Evolutionary conservation across 768 basidiomycete species (phyloP), one percentile per base, ranked within the genome.

Genomic region (Trametes gibbosa): DNA sequence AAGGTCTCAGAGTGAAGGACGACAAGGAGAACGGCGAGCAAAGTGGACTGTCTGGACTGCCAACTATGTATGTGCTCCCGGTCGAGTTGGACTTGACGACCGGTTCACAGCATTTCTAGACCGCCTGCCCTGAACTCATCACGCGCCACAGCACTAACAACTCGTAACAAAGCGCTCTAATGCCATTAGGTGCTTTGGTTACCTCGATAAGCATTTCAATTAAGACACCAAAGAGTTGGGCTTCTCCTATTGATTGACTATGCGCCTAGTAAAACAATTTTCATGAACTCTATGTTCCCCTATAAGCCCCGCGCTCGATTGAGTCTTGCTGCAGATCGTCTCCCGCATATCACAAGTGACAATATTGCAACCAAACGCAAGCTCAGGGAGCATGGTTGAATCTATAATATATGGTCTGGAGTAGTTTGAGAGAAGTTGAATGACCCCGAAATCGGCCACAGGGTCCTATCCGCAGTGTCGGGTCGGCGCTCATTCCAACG

Each of bases 21-120:
- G 64, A 50, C 40, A 62, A 61, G 61, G 61, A 60, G 53, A 48
- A 62, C 58, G 59, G 52, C 53, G 60, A 57, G 53, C 53, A 59
- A 54, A 61, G 64, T 58, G 63, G 58, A 61, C 65, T 65, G 67
- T 62, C 61, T 65, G 53, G 63, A 62, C 64, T 66, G 54, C 63
- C 52, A 56, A 63, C 61, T 61, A 47, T 50, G 43, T 61, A 47
- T 50, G 43, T 42, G 59, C 39, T 53, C 34, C 56, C 61, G 56
- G 46, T 24, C 46, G 57, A 57, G 55, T 63, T 59, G 56, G 61
- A 62, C 62, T 59, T 63, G 53, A 58, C 54, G 48, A 63, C 56
- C 63, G 62, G 68, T 66, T 71, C 49, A 72, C 62, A 51, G 62
- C 65, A 54, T 60, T 58, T 56, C 62, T 54, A 61, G 54, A 57